Conservation (phyloP, 1,284 basidiomycete species). For the Cutaneotrichosporon curvatum region DNA sequence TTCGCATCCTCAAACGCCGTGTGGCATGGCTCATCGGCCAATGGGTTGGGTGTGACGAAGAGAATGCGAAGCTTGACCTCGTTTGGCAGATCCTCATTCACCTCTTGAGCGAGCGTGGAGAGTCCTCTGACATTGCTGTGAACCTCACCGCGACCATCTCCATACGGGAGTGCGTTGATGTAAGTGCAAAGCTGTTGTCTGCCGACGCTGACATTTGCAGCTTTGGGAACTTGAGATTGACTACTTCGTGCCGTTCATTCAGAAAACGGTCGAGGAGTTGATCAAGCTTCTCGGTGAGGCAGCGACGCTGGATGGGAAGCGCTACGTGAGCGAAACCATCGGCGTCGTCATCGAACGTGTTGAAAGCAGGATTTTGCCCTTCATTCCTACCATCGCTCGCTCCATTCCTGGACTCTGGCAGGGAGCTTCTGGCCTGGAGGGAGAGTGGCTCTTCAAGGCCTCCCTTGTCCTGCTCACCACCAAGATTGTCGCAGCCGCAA, state of each 20-base stretch:
- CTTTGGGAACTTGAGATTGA: conserved; percentile 40
- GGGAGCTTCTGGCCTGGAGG: conserved; percentile 47
- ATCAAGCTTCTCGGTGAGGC: conserved; percentile 61
- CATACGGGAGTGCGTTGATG: conserved; percentile 71
- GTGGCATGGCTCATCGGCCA: conserved; percentile 84
- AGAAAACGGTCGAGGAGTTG: conserved; percentile 39
- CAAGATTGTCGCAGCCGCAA: conserved; percentile 55
- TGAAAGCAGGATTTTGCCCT: conserved; percentile 61
- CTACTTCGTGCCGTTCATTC: conserved; percentile 41
- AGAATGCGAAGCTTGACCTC: conserved; percentile 56
- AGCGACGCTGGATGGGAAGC: conserved; percentile 70
- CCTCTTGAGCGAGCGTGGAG: conserved; percentile 60
- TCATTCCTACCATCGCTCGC: conserved; percentile 58
- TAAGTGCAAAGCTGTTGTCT: conserved; percentile 46
- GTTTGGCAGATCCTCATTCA: conserved; percentile 75
- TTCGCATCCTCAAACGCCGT: conserved; percentile 77
- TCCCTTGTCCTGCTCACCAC: conserved; percentile 65
- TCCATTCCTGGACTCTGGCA: conserved; percentile 63
- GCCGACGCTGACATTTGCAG: conserved; percentile 11
- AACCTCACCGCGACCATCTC: conserved; percentile 70
- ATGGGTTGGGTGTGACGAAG: conserved; percentile 60
- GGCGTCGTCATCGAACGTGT: conserved; percentile 66
- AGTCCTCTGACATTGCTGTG: conserved; percentile 70
- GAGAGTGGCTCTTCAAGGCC: conserved; percentile 72
- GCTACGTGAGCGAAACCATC: conserved; percentile 61